These are phyloP conservation scores for Fusarium sp. DNA, from an alignment of 2,329 filamentous ascomycete genomes.

Conservation along the genomic window DNA sequence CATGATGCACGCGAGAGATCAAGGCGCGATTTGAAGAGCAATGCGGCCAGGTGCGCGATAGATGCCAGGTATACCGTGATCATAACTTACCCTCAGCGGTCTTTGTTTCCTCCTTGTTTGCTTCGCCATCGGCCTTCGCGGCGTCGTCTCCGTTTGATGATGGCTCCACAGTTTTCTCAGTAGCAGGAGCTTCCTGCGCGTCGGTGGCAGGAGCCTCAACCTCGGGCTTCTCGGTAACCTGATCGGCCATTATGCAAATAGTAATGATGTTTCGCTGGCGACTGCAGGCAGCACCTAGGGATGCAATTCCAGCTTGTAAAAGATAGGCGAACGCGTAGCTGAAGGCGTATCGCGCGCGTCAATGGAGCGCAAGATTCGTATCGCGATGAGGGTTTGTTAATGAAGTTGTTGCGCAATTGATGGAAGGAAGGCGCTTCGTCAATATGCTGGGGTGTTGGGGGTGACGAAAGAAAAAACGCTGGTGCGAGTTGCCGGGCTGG, in stretches of 20 bases:
- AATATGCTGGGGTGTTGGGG: conserved; percentile 49
- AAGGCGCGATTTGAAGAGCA: conserved; percentile 11
- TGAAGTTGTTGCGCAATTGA: conserved; percentile 49
- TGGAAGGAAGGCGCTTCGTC: conserved; percentile 46
- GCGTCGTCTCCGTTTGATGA: conserved; percentile 40
- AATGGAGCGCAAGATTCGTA: conserved; percentile 47
- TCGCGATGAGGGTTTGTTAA: conserved; percentile 48
- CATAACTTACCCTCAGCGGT: conserved; percentile 48
- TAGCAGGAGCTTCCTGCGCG: conserved; percentile 47
- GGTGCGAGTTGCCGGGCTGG: conserved; percentile 48
- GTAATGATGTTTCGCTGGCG: conserved; percentile 37
- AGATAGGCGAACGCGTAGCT: conserved; percentile 47
- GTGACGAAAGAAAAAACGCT: conserved; percentile 52
- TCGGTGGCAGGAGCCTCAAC: conserved; percentile 48
- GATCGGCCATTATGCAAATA: conserved; percentile 54
- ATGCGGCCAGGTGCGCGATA: conserved; percentile 17
- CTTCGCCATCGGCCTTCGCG: conserved; percentile 42
- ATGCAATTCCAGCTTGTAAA: conserved; percentile 31
- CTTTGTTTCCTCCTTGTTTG: conserved; percentile 46
- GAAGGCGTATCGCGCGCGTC: conserved; percentile 46
- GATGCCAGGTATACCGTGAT: conserved; percentile 6
- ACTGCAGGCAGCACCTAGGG: conserved; percentile 32
- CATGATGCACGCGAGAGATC: conserved; percentile 28
- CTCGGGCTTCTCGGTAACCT: conserved; percentile 52
- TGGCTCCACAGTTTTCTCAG: conserved; percentile 41